phyloP scores from a whole-genome alignment of 164 flowering plant genomes.

The Magnolia kwangsiensis region DNA sequence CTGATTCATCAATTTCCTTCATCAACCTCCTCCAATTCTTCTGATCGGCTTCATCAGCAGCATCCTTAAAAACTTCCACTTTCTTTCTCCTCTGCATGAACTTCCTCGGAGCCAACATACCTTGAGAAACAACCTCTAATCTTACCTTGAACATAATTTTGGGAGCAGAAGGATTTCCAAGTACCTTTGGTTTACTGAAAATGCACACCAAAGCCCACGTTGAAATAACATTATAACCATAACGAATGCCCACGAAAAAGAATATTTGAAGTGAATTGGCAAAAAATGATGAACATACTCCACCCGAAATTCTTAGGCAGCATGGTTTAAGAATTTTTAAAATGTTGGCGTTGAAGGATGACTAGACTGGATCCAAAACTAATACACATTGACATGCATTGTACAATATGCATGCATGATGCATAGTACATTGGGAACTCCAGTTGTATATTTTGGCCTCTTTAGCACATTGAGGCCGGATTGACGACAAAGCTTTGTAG shows the following conservation, averaged over 20 bases:
- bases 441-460: no score
- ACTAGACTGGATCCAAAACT: no score
- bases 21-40: conserved; percentile 84
- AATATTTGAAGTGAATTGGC: neutral
- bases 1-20: conserved; percentile 82
- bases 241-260: neutral
- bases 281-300: neutral
- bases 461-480: no score
- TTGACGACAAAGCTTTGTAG: no score
- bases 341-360: neutral
- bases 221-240: neutral
- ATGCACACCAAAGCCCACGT: neutral
- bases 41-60: conserved; percentile 77
- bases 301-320: no score
- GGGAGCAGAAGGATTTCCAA: conserved; percentile 15
- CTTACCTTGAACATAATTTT: conserved; percentile 30
- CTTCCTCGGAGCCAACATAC: conserved; percentile 91
- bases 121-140: conserved; percentile 48
- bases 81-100: conserved; percentile 80
- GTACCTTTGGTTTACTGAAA: conserved; percentile 35
- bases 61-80: conserved; percentile 70
- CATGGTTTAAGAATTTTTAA: no score
- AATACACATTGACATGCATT: no score
- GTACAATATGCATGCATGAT: no score
- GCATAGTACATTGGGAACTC: no score